Percentiles rank a stretch among this genome's conserved stretches.
Evolutionary conservation across 345 rosid genomes (phyloP).

Genomic region (Eucalyptus microcorys): DNA sequence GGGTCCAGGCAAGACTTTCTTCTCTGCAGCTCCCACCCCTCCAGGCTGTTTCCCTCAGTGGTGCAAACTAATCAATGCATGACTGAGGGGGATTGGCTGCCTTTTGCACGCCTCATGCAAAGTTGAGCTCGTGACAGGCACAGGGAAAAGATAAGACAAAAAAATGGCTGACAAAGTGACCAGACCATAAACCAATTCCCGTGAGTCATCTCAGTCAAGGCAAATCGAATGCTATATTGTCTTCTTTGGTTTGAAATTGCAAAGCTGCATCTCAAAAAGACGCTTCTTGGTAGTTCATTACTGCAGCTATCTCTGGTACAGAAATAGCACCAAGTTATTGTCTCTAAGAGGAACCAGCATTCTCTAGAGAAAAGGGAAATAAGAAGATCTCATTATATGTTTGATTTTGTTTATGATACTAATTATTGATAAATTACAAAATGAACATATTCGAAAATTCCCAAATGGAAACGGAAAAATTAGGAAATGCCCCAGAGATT

Average conservation of each 20-base stretch:
- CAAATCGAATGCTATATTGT: not conserved
- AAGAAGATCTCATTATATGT: not conserved
- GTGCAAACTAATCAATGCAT: not conserved
- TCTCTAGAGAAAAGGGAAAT: not conserved
- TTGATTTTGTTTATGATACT: not conserved
- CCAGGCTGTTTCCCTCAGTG: not conserved
- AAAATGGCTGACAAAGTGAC: not conserved
- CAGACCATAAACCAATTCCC: not conserved
- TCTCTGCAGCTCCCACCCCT: not conserved
- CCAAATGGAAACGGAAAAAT: not conserved
- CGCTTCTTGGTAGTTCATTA: not conserved
- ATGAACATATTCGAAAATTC: not conserved
- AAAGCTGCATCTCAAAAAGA: not conserved
- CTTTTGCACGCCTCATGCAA: not conserved
- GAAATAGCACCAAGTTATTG: not conserved
- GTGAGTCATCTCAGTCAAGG: not conserved
- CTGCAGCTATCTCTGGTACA: not conserved
- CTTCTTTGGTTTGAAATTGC: not conserved
- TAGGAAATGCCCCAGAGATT: not conserved
- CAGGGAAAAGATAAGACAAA: not conserved
- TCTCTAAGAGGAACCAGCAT: not conserved
- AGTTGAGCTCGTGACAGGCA: not conserved
- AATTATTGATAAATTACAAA: not conserved
- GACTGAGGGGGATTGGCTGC: not conserved
- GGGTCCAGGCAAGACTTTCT: not conserved